Conservation (phyloP, 1,284 basidiomycete species). For the Inonotus obliquus region DNA sequence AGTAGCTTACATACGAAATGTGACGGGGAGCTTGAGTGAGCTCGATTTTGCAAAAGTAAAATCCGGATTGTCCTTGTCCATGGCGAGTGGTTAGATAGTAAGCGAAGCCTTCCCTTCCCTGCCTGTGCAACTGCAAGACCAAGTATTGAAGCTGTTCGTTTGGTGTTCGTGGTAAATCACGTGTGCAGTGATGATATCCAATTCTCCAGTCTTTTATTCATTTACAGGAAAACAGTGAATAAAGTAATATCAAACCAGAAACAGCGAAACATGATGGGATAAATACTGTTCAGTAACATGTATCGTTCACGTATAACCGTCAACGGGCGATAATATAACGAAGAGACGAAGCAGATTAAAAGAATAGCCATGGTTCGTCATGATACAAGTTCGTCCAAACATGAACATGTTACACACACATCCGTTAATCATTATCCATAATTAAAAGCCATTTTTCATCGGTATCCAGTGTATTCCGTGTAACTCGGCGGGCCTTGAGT, state of each 20-base stretch:
- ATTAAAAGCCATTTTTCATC: not conserved
- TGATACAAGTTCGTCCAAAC: not conserved
- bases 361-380: not conserved
- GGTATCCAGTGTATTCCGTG: conserved; percentile 18
- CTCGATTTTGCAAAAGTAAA: conserved; percentile 87
- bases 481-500: conserved; percentile 10
- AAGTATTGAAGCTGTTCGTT: not conserved
- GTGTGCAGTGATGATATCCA: no score
- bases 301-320: not conserved
- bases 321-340: not conserved
- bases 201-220: no score
- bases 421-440: conserved; percentile 1
- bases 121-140: not conserved
- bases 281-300: not conserved
- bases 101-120: not conserved
- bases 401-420: conserved; percentile 5
- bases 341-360: not conserved
- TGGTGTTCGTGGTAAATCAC: no score
- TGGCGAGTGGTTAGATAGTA: conserved; percentile 25
- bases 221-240: no score
- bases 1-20: conserved; percentile 75
- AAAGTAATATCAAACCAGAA: not conserved
- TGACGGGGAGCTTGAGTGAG: conserved; percentile 82
- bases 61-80: conserved; percentile 79
- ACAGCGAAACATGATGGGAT: not conserved